Evolutionary conservation across 495 filamentous ascomycete species (phyloP).

Genomic region (Paragyromitra xinjiangensis): DNA sequence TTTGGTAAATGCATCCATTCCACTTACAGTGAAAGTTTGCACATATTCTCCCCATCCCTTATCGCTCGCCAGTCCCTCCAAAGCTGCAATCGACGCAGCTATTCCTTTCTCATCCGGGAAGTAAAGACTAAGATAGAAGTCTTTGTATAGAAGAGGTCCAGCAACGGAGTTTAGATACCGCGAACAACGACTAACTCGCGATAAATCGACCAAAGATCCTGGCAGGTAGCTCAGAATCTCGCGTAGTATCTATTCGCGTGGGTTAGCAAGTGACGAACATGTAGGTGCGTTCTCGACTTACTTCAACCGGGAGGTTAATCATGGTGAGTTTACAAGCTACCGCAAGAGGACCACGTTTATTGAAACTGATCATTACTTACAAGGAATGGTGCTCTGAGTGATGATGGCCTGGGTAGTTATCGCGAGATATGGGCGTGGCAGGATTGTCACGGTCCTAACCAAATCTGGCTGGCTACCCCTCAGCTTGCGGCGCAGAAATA

Average conservation of each 20-base stretch:
- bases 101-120: neutral
- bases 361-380: neutral
- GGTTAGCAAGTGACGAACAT: neutral
- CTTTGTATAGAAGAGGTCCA: neutral
- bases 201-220: neutral
- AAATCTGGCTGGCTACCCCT: no score
- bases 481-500: no score
- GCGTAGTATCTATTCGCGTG: neutral
- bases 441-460: no score
- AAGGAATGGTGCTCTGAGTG: neutral
- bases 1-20: neutral
- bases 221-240: neutral
- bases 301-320: neutral
- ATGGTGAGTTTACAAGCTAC: neutral
- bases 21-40: constrained; percentile 8
- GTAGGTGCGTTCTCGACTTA: neutral
- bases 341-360: neutral
- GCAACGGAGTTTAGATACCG: neutral
- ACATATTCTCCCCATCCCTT: neutral
- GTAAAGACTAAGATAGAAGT: constrained; percentile 1
- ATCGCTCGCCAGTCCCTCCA: neutral
- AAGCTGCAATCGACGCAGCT: neutral
- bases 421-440: no score
- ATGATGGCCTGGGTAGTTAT: no score
- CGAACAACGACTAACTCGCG: neutral